Conservation (phyloP, 768 basidiomycete species). For the Trametes coccinea region DNA sequence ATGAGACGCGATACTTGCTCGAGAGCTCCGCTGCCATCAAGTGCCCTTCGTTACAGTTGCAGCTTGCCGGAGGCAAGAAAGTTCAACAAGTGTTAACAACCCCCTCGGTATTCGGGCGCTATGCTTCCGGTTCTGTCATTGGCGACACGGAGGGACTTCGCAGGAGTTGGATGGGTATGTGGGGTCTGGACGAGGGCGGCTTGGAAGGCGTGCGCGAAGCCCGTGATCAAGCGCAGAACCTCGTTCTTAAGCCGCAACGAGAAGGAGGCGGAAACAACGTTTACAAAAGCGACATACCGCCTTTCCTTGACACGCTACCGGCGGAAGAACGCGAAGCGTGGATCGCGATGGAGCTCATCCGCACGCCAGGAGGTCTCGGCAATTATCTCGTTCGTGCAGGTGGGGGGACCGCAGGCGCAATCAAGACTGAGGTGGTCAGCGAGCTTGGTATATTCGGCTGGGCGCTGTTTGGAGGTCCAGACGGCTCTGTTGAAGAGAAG, state of each 20-base stretch:
- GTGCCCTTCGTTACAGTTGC: slow-evolving; percentile 87
- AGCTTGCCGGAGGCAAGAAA: slow-evolving; percentile 96
- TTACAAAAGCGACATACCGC: slow-evolving; percentile 80
- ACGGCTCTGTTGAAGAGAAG: slow-evolving; percentile 51
- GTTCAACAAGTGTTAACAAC: slow-evolving; percentile 86
- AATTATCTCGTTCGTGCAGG: slow-evolving; percentile 82
- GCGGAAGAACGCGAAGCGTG: slow-evolving; percentile 73
- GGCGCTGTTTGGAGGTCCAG: slow-evolving; percentile 64
- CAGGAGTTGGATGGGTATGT: slow-evolving; percentile 88
- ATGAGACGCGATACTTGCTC: slow-evolving; percentile 71
- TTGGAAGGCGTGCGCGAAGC: slow-evolving; percentile 53
- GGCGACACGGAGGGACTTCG: slow-evolving; percentile 55
- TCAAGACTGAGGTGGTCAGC: slow-evolving; percentile 72
- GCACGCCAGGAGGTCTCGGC: slow-evolving; percentile 63
- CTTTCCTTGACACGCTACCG: slow-evolving; percentile 67
- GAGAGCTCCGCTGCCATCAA: slow-evolving; percentile 88
- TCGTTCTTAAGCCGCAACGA: slow-evolving; percentile 96
- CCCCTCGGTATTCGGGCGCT: slow-evolving; percentile 71
- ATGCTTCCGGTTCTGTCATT: slow-evolving; percentile 41
- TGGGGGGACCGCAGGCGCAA: slow-evolving; percentile 40
- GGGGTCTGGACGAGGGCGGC: slow-evolving; percentile 58
- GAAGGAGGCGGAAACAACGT: slow-evolving; percentile 98
- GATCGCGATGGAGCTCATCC: slow-evolving; percentile 95
- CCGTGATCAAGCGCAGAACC: slow-evolving; percentile 45
- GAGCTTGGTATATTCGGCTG: slow-evolving; percentile 95